Evolutionary conservation across 768 basidiomycete species (phyloP), one percentile per base, ranked within the genome.

Genomic region (Stropharia rugosoannulata): DNA sequence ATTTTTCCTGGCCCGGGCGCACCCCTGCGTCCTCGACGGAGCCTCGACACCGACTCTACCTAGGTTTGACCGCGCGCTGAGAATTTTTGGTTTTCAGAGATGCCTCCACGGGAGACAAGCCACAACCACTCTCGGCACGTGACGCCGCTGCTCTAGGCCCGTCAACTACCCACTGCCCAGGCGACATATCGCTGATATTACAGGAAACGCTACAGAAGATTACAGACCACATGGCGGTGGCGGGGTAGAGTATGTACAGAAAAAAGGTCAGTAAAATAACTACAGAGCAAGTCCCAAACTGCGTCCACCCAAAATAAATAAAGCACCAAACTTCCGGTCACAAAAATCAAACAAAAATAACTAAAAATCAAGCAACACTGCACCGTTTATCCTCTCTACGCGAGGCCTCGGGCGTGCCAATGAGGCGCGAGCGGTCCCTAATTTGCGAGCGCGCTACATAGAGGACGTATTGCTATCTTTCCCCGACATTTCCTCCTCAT

Each of bases 321-420:
- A 18, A 11, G 38, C 49, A 39, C 9, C 18, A 13, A 22, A 22
- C 22, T 22, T 22, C 22, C 22, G 4, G 22, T 22, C 22, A 22
- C 22, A 22, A 22, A 22, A 22, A 22, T 22, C 36, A 47, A 35
- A 22, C 32, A n/a, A n/a, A 27, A 44, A 25, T 4, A 22, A 37
- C 10, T 36, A 38, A 35, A 44, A 8, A 50, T 57, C 43, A 74
- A 51, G 75, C 70, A 27, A 76, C 66, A 51, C 70, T 75, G 39
- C 70, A 62, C 27, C 72, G 70, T 47, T 71, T 73, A 56, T 68
- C 67, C 27, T 74, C 71, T 49, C 69, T 71, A 49, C 74, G 66
- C 11, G 71, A 61, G 8, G 71, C 72, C 57, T 78, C 71, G 3
- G 75, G 72, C 16, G 72, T 74, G 13, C 75, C 70, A 8, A 68